phyloP scores from a whole-genome alignment of 192 early-diverging fungal species.

The Mortierella claussenii region DNA sequence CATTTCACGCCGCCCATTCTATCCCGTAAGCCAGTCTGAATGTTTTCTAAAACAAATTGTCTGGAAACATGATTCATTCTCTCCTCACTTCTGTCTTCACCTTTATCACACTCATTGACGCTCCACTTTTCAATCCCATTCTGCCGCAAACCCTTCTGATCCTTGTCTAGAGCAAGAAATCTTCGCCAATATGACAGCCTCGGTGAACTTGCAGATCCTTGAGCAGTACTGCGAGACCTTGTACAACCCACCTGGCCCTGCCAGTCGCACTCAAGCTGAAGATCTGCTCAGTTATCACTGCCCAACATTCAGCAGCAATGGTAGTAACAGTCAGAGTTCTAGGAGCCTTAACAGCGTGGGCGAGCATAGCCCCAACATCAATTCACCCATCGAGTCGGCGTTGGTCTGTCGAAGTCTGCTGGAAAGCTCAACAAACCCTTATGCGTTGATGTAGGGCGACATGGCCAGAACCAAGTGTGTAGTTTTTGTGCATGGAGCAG shows the following conservation, averaged over 20 bases:
- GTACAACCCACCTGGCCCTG: constrained; percentile 32
- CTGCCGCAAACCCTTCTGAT: neutral
- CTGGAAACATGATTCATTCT: no score
- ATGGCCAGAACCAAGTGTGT: no score
- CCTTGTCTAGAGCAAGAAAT: no score
- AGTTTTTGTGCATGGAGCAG: no score
- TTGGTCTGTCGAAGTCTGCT: constrained; percentile 39
- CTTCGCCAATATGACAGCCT: constrained; percentile 26
- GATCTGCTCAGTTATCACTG: constrained; percentile 36
- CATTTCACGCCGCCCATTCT: no score
- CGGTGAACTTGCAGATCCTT: constrained; percentile 26
- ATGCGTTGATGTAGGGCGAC: constrained; percentile 33
- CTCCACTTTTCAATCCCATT: neutral
- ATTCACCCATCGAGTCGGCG: constrained; percentile 41
- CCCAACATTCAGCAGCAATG: constrained; percentile 34
- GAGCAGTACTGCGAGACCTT: constrained; percentile 47
- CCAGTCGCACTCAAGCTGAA: constrained; percentile 31
- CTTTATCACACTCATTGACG: no score
- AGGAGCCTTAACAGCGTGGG: neutral
- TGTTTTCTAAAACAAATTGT: no score
- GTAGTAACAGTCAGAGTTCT: neutral
- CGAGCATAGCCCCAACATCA: constrained; percentile 23
- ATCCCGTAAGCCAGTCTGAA: no score
- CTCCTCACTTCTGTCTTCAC: neutral
- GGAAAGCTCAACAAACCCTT: constrained; percentile 35